A percentile compares a stretch with the other conserved stretches of the same genome.
phyloP scores from a whole-genome alignment of 2,329 filamentous ascomycete species.

The Colletotrichum incanum region DNA sequence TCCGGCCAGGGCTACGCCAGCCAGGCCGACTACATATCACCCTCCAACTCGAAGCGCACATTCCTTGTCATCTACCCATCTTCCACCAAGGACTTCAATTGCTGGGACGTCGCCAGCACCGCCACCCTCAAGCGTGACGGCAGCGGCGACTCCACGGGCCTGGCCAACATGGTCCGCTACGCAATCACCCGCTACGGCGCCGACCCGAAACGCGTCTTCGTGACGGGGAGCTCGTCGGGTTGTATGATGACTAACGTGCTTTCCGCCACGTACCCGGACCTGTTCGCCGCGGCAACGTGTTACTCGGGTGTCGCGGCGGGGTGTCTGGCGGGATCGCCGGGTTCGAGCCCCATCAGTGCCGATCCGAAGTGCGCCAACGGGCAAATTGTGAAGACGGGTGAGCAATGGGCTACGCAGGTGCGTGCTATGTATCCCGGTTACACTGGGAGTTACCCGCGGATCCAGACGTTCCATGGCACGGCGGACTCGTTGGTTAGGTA shows the following conservation, averaged over 20 bases:
- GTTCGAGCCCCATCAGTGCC: conserved; percentile 46
- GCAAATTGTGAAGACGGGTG: conserved; percentile 54
- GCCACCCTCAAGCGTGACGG: conserved; percentile 62
- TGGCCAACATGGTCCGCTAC: conserved; percentile 67
- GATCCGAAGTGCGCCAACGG: conserved; percentile 59
- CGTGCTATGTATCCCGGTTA: conserved; percentile 53
- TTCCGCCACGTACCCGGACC: conserved; percentile 53
- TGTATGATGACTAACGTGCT: conserved; percentile 57
- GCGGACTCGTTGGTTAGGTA: conserved; percentile 56
- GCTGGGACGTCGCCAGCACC: conserved; percentile 67
- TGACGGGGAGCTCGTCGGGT: conserved; percentile 57
- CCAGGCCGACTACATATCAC: conserved; percentile 33
- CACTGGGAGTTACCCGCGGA: conserved; percentile 50
- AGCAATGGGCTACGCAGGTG: conserved; percentile 61
- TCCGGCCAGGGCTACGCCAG: conserved; percentile 32
- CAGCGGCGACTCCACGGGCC: conserved; percentile 63
- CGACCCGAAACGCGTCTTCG: conserved; percentile 61
- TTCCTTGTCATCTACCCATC: conserved; percentile 59
- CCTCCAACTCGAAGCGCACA: conserved; percentile 58
- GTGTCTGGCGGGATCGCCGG: conserved; percentile 48
- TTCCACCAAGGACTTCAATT: conserved; percentile 50
- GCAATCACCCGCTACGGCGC: conserved; percentile 61
- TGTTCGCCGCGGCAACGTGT: conserved; percentile 52
- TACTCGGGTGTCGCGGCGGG: conserved; percentile 54
- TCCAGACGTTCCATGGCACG: conserved; percentile 53